Conservation (phyloP, 2,329 filamentous ascomycete genomes). For the Trichoderma asperellum region DNA sequence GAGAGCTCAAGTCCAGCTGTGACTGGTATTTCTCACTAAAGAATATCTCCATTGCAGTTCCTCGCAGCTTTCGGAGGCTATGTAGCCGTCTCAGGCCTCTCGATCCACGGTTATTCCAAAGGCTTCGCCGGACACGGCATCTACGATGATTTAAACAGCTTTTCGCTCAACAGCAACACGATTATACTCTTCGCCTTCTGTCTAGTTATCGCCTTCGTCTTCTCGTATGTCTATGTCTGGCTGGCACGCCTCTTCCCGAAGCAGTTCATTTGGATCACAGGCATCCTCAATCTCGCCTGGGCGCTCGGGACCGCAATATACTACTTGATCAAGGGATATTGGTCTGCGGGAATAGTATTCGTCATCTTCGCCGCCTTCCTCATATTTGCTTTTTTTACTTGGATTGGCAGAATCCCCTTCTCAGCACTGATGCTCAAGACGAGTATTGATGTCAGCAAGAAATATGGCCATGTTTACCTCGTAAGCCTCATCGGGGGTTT, state of each 20-base stretch:
- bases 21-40: conserved; percentile 1
- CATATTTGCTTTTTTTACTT: conserved; percentile 68
- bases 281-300: conserved; percentile 82
- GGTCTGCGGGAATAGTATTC: conserved; percentile 84
- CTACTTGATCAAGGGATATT: conserved; percentile 78
- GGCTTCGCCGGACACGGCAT: conserved; percentile 71
- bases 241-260: conserved; percentile 79
- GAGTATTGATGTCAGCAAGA: conserved; percentile 81
- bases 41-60: conserved; percentile 53
- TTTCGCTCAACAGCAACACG: conserved; percentile 77
- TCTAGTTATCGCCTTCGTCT: conserved; percentile 70
- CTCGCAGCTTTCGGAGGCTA: conserved; percentile 74
- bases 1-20: no score
- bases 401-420: conserved; percentile 90
- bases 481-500: conserved; percentile 85
- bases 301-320: conserved; percentile 86
- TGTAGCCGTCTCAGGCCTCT: conserved; percentile 73
- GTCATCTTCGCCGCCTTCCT: conserved; percentile 63
- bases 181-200: conserved; percentile 83
- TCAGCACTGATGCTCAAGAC: conserved; percentile 88
- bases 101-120: conserved; percentile 72
- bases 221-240: conserved; percentile 79
- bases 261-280: conserved; percentile 90
- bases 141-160: conserved; percentile 68
- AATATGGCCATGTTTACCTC: conserved; percentile 82